Conservation (phyloP, 2,329 filamentous ascomycete genomes). For the Ceratocystis diversiconidia region DNA sequence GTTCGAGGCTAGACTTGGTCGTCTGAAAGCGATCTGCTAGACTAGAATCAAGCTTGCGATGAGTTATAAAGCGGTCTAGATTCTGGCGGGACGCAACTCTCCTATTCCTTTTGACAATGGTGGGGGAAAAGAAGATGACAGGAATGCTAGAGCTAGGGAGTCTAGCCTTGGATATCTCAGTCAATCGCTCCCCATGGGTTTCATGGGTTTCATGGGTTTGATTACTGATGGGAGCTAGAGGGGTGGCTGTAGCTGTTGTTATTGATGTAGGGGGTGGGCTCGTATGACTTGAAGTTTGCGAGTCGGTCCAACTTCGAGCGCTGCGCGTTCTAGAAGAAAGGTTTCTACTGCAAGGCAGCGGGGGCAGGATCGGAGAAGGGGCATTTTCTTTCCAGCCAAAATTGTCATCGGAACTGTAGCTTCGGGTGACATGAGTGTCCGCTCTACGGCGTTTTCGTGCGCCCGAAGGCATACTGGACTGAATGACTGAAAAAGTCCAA, state of each 20-base stretch:
- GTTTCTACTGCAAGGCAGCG: background rate
- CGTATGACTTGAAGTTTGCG: background rate
- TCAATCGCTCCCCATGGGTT: background rate
- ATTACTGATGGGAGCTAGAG: constrained; percentile 4
- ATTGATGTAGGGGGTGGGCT: background rate
- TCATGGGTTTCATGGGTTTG: background rate
- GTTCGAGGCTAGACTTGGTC: background rate
- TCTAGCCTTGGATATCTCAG: background rate
- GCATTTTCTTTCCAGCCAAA: constrained; percentile 15
- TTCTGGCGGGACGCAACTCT: constrained; percentile 1
- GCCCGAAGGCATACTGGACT: background rate
- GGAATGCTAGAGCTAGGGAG: background rate
- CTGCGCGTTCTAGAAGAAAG: background rate
- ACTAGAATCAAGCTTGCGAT: constrained; percentile 6
- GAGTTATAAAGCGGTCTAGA: constrained; percentile 15
- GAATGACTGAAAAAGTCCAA: background rate
- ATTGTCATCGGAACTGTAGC: constrained; percentile 6
- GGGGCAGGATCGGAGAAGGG: background rate
- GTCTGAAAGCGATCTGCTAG: constrained; percentile 11
- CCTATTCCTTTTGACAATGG: background rate
- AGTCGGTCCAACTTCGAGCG: constrained; percentile 1
- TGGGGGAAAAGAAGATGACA: constrained; percentile 6
- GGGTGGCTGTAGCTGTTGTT: background rate
- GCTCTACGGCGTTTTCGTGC: constrained; percentile 7
- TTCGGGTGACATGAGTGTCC: constrained; percentile 7